phyloP scores from a whole-genome alignment of 2,329 filamentous ascomycete species.

The Cladophialophora yegresii region DNA sequence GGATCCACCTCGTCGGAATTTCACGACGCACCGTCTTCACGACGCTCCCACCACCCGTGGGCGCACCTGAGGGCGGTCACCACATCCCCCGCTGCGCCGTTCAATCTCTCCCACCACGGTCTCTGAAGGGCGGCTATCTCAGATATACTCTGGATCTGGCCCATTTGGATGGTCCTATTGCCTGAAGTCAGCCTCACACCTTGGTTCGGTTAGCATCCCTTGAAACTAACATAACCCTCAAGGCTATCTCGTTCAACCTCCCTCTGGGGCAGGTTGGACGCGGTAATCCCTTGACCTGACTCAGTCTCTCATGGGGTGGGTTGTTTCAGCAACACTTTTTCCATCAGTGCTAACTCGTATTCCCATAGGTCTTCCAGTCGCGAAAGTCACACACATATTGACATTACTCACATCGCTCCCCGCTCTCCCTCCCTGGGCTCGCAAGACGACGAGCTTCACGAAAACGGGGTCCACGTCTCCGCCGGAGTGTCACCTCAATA shows the following conservation, averaged over 20 bases:
- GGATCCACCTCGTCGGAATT: conserved; percentile 30
- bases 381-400: conserved; percentile 49
- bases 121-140: conserved; percentile 9
- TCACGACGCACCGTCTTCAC: conserved; percentile 15
- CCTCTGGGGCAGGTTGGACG: conserved; percentile 34
- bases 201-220: conserved; percentile 35
- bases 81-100: conserved; percentile 10
- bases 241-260: conserved; percentile 37
- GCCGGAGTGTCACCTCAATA: conserved; percentile 37
- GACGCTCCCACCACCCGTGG: conserved; percentile 9
- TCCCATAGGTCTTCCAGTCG: conserved; percentile 37
- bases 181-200: conserved; percentile 28
- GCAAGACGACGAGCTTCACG: conserved; percentile 51
- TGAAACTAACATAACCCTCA: conserved; percentile 35
- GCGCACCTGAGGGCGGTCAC: conserved; percentile 25
- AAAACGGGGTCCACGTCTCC: conserved; percentile 46
- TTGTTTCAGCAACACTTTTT: conserved; percentile 21
- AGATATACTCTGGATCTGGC: conserved; percentile 27
- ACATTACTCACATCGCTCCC: conserved; percentile 43
- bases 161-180: conserved; percentile 24
- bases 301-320: conserved; percentile 36
- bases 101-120: conserved; percentile 14
- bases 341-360: conserved; percentile 22
- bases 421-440: conserved; percentile 44
- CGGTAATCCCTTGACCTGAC: conserved; percentile 36